phyloP scores from a whole-genome alignment of 768 basidiomycete species.

The Cystoderma amianthinum region DNA sequence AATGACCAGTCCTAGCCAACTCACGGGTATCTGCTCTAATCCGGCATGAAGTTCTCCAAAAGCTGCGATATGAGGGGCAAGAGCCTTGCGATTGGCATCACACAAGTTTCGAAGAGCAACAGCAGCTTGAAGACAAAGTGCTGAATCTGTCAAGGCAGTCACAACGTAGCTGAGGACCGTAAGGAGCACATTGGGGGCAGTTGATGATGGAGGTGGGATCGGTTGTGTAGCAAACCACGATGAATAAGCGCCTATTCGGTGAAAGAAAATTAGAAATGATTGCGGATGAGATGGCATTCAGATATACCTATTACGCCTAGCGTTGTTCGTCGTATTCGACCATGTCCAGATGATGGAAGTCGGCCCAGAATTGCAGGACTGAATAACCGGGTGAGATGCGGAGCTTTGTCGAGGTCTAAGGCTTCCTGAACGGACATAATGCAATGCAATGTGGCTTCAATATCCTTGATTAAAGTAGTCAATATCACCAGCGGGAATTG shows the following conservation, averaged over 20 bases:
- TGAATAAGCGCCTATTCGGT: constrained; percentile 54
- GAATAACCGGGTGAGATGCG: constrained; percentile 59
- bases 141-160: constrained; percentile 58
- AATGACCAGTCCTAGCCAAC: constrained; percentile 13
- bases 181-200: constrained; percentile 45
- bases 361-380: constrained; percentile 63
- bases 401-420: constrained; percentile 46
- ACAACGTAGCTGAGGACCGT: constrained; percentile 65
- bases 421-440: constrained; percentile 87
- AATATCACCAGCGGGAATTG: neutral
- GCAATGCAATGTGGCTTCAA: constrained; percentile 85
- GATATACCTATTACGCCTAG: constrained; percentile 66
- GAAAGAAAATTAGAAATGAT: neutral
- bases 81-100: constrained; percentile 79
- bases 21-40: constrained; percentile 65
- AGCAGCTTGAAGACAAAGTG: constrained; percentile 66
- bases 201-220: constrained; percentile 11
- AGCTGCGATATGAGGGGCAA: constrained; percentile 78
- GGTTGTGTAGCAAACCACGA: constrained; percentile 68
- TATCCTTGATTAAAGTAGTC: constrained; percentile 40
- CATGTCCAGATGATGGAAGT: constrained; percentile 57
- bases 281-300: neutral
- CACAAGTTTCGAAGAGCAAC: constrained; percentile 81
- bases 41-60: constrained; percentile 82
- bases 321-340: constrained; percentile 66